These are phyloP conservation scores for Myriangium duriaei DNA, from an alignment of 2,329 filamentous ascomycete species.

Conservation along the genomic window DNA sequence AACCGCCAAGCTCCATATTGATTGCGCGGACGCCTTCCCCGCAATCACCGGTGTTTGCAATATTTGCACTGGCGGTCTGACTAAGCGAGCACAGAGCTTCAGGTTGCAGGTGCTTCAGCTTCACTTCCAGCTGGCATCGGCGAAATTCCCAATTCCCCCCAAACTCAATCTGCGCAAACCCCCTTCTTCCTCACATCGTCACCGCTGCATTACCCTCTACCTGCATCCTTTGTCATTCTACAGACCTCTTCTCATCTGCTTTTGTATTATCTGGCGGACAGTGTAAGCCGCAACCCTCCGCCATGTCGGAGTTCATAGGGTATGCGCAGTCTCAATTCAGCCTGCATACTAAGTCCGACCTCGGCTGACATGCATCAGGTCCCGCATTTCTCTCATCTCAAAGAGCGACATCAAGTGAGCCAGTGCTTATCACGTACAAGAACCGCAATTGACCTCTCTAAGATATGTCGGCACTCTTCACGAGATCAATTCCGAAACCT, in stretches of 20 bases:
- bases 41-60: slow-evolving; percentile 6
- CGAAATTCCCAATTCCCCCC: too few relatives aligned
- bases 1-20: slow-evolving; percentile 1
- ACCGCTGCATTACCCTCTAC: too few relatives aligned
- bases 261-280: too few relatives aligned
- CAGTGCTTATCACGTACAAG: neutral
- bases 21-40: neutral
- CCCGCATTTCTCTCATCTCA: slow-evolving; percentile 91
- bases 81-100: too few relatives aligned
- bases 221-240: too few relatives aligned
- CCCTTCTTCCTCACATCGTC: too few relatives aligned
- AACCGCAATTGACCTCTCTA: slow-evolving; percentile 4
- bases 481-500: slow-evolving; percentile 95
- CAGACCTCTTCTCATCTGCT: too few relatives aligned
- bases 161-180: too few relatives aligned
- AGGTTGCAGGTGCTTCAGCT: too few relatives aligned
- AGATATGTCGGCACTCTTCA: slow-evolving; percentile 94
- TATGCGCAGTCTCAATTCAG: slow-evolving; percentile 38
- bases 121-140: too few relatives aligned
- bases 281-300: too few relatives aligned
- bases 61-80: neutral
- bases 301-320: slow-evolving; percentile 52
- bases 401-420: slow-evolving; percentile 92
- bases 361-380: slow-evolving; percentile 39
- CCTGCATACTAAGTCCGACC: slow-evolving; percentile 18